Evolutionary conservation across 306 rosid genomes (phyloP).

Genomic region (barrel medic (Medicago truncatula)): DNA sequence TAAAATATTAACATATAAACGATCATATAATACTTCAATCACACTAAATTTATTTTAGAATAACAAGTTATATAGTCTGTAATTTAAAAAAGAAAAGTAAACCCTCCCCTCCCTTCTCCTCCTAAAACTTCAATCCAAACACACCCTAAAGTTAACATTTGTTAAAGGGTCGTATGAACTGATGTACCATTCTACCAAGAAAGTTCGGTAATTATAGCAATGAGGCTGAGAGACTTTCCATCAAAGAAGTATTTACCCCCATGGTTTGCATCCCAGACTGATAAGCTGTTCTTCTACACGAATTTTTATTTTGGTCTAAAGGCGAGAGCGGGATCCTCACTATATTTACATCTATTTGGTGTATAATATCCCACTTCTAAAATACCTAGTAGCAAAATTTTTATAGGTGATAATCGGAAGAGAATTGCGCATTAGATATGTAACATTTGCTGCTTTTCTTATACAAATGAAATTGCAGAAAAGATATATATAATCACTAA

Average conservation of each 20-base stretch:
- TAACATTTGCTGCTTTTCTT: neutral
- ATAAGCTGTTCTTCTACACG: neutral
- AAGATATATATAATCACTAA: constrained; percentile 40
- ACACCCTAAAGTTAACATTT: no score
- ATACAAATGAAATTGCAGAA: neutral
- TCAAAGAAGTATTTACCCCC: neutral
- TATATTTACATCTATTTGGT: neutral
- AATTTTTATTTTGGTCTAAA: neutral
- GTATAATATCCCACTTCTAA: neutral
- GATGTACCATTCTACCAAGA: neutral
- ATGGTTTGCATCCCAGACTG: neutral
- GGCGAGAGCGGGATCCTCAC: neutral
- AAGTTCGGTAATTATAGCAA: neutral
- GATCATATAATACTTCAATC: no score
- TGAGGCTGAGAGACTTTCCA: neutral
- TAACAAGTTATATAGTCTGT: no score
- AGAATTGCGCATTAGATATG: neutral
- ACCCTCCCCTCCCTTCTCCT: no score
- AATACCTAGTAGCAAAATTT: neutral
- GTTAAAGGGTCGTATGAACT: neutral
- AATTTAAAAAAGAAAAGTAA: no score
- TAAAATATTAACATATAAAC: no score
- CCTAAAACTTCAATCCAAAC: no score
- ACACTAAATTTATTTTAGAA: no score
- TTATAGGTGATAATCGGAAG: constrained; percentile 4